Base-by-base conservation (phyloP, 257 asterid species). In the Asclepias syriaca region DNA sequence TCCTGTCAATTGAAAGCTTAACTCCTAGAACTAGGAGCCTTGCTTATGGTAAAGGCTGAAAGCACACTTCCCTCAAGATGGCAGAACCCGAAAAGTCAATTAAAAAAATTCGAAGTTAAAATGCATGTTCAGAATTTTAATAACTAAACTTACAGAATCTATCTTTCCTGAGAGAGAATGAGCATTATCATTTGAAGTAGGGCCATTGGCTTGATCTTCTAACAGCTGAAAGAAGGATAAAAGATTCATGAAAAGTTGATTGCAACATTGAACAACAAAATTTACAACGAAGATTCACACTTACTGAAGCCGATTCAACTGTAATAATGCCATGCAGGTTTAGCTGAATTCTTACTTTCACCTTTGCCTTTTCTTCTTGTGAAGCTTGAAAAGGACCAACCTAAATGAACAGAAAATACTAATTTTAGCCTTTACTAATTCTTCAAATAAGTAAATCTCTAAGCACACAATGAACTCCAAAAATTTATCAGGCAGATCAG, bases 271-370 rank as follows among this genome's bases (percentile, higher is more conserved):
- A 45, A 16, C 6, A 50, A 72, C 68, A 40, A 59, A 18, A 61
- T 74, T 55, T 40, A 68, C 63, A 29, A 68, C 27, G 9, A 66
- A 69, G 65, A 74, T 74, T 61, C 66, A 67, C 50, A 87, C 99
- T 72, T 83, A 92, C 99, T 66, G 87, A 81, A 53, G 95, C 97
- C 63, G 97, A 84, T 59, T 84, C 88, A 77, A 90, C 79, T 65
- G 89, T 70, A 77, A 92, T 84, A 78, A 90, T 82, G 72, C 99
- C 99, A 67, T 91, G 90, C 76, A 88, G 85, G 86, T 92, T 87
- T 76, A 95, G 85, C 71, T 70, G 88, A 80, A 90, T 83, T 82
- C 84, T 87, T 66, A 92, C 80, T 83, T 95, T 95, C 54, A 92
- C 84, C 87, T 82, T 88, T 10, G 81, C 61, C 43, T 83, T 86